phyloP scores from a whole-genome alignment of 2,329 filamentous ascomycete genomes.

The Beauveria varroae region DNA sequence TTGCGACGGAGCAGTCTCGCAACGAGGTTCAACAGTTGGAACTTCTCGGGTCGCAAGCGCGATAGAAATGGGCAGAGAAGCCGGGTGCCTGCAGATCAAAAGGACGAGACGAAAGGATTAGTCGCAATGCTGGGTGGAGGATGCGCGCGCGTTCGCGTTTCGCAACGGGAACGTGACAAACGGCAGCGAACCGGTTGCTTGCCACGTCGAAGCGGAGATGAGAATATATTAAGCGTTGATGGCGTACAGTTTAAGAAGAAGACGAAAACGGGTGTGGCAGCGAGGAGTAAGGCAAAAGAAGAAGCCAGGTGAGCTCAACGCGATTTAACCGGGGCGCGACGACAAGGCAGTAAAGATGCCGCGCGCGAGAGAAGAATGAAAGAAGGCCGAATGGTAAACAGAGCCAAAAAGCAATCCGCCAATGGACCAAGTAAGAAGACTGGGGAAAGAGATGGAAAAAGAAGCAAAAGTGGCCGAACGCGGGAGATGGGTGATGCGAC shows the following conservation, averaged over 20 bases:
- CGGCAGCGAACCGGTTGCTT: not conserved
- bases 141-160: not conserved
- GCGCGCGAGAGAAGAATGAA: not conserved
- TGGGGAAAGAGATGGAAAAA: conserved; percentile 8
- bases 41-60: not conserved
- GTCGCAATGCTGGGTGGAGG: not conserved
- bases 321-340: conserved; percentile 1
- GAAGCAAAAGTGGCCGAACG: conserved; percentile 8
- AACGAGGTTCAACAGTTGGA: not conserved
- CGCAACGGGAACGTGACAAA: not conserved
- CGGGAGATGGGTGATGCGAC: conserved; percentile 8
- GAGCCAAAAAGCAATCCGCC: not conserved
- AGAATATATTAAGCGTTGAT: not conserved
- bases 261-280: not conserved
- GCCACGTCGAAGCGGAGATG: not conserved
- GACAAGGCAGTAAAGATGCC: not conserved
- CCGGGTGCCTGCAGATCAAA: not conserved
- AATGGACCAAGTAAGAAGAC: not conserved
- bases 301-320: conserved; percentile 1
- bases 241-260: not conserved
- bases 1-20: not conserved
- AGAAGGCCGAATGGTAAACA: not conserved
- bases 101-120: not conserved
- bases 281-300: not conserved
- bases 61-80: not conserved